Evolutionary conservation across 148 eudicot genomes (phyloP).

Genomic region (Pouteria glomerata): DNA sequence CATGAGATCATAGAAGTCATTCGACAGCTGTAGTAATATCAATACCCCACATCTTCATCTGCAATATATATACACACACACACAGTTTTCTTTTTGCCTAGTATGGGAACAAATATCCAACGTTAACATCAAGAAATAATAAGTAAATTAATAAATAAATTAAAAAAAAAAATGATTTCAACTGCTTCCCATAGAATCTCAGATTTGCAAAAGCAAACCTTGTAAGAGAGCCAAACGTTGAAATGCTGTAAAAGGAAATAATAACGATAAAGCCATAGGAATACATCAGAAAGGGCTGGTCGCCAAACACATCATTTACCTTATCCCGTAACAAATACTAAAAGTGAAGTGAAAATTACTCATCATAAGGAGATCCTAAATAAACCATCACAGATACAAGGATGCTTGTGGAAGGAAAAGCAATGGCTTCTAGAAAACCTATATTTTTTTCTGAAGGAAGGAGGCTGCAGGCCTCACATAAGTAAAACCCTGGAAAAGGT

Average conservation of each 20-base stretch:
- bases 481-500: slow-evolving; percentile 67
- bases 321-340: not conserved
- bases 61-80: too few relatives aligned
- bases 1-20: not conserved
- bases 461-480: slow-evolving; percentile 66
- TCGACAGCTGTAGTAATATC: too few relatives aligned
- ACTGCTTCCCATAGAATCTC: not conserved
- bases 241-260: not conserved
- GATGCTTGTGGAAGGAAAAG: not conserved
- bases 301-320: slow-evolving; percentile 1
- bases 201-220: not conserved
- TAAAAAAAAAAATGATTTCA: not conserved
- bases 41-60: too few relatives aligned
- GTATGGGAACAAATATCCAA: too few relatives aligned
- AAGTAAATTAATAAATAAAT: too few relatives aligned
- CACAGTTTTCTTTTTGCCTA: too few relatives aligned
- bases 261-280: not conserved
- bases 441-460: slow-evolving; percentile 39
- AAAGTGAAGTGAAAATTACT: not conserved
- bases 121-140: not conserved
- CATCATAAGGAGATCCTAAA: not conserved
- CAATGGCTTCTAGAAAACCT: not conserved
- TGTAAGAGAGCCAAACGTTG: not conserved
- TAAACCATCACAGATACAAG: slow-evolving; percentile 11
- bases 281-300: not conserved